Conservation (phyloP, 2,329 filamentous ascomycete species). For the Aulographum hederae region DNA sequence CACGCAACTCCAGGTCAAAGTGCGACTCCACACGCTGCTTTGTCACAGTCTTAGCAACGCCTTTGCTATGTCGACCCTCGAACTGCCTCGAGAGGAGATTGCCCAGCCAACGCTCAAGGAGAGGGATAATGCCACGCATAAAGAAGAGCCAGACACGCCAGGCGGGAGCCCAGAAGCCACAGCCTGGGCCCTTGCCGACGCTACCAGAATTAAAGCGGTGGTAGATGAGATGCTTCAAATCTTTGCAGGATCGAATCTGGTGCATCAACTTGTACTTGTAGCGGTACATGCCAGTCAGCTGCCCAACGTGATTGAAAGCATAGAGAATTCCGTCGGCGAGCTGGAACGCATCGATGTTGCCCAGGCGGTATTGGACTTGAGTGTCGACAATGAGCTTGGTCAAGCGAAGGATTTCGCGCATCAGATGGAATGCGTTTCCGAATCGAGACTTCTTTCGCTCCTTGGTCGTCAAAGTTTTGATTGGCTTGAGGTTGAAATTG, state of each 20-base stretch:
- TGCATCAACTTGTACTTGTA: slow-evolving; percentile 99
- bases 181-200: slow-evolving; percentile 92
- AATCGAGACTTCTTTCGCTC: slow-evolving; percentile 99
- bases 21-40: slow-evolving; percentile 98
- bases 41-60: slow-evolving; percentile 95
- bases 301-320: slow-evolving; percentile 96
- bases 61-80: slow-evolving; percentile 95
- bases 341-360: slow-evolving; percentile 98
- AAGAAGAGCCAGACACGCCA: slow-evolving; percentile 99
- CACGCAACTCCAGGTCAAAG: slow-evolving; percentile 90
- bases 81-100: slow-evolving; percentile 95
- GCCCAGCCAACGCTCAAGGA: slow-evolving; percentile 92
- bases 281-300: slow-evolving; percentile 96
- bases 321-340: slow-evolving; percentile 97
- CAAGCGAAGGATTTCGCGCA: slow-evolving; percentile 89
- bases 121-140: slow-evolving; percentile 92
- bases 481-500: slow-evolving; percentile 98
- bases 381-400: slow-evolving; percentile 98
- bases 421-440: slow-evolving; percentile 95
- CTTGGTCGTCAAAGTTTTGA: slow-evolving; percentile 96
- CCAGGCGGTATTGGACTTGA: slow-evolving; percentile 91
- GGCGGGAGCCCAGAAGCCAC: slow-evolving; percentile 96
- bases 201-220: slow-evolving; percentile 96
- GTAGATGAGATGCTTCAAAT: slow-evolving; percentile 97
- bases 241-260: slow-evolving; percentile 96